These are phyloP conservation scores for Citrus glauca DNA, from an alignment of 345 rosid species.

Conservation along the genomic window DNA sequence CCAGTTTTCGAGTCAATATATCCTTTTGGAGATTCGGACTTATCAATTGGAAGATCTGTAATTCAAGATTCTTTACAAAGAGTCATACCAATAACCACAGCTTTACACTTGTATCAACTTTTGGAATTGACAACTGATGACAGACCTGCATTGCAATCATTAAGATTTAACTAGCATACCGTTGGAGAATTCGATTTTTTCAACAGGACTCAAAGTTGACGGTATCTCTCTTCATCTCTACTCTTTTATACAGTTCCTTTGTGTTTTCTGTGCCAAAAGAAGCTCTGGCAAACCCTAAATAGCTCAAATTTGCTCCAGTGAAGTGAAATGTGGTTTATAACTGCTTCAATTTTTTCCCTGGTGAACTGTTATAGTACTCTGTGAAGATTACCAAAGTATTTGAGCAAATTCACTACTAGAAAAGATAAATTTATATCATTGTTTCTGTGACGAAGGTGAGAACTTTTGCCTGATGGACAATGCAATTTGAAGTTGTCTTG, in stretches of 20 bases:
- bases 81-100: neutral
- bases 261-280: neutral
- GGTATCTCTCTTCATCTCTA: slow-evolving; percentile 6
- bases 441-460: slow-evolving; percentile 1
- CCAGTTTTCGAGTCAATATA: slow-evolving; percentile 17
- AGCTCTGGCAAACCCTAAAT: neutral
- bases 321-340: neutral
- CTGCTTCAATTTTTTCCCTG: neutral
- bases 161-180: neutral
- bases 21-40: slow-evolving; percentile 10
- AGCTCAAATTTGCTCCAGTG: slow-evolving; percentile 4
- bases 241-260: neutral
- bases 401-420: neutral
- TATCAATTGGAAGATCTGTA: slow-evolving; percentile 7
- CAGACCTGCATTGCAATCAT: neutral
- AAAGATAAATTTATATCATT: neutral
- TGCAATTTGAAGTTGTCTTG: slow-evolving; percentile 3
- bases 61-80: neutral
- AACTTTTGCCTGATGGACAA: neutral
- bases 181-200: slow-evolving; percentile 1
- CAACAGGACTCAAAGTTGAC: neutral
- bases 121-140: neutral
- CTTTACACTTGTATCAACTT: neutral
- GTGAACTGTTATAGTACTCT: neutral
- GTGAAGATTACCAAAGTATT: neutral